Base-by-base conservation (phyloP, 805 yeast species). In the Candida sakaeoensis region DNA sequence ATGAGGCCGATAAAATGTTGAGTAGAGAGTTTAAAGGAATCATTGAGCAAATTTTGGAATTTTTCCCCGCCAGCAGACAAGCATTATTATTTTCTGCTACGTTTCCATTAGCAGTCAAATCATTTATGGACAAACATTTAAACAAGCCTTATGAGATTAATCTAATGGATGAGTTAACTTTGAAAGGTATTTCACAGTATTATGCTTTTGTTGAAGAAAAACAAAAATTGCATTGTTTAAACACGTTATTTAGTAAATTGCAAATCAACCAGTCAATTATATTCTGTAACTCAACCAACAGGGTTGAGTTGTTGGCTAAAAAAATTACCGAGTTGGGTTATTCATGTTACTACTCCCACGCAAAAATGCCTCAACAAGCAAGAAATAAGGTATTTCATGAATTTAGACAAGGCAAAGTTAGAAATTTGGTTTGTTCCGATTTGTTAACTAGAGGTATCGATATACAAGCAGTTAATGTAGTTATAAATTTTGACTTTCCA, bases 361-460 rank as follows among this genome's bases (percentile, higher is more conserved):
- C 99, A 8, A 85, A 81, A 63, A 93, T 93, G 99, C 91, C 95
- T 28, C 98, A 93, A 70, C 83, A 82, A 47, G 95, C 95, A 39
- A 85, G 99, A 76, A 93, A 93, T 70, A 87, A 89, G 60, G 99
- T 93, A 5, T 93, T 93, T 79, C 99, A 93, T 61, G 98, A 93
- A 65, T 93, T 93, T 65, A 85, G 99, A 74, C 95, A 88, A 61
- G 99, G 99, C 36, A 89, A 87, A 62, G 96, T 93, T 58, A 84
- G 99, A 70, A 93, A 93, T 58, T 75, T 93, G 56, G 99, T 93
- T 29, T 93, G 99, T 68, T 86, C 98, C 1, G 99, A 93, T 69
- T 74, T 93, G 47, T 77, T 93, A 48, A 91, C 98, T 22, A 85
- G 98, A 75, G 98, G 99, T 77, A 93, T 93, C 55, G 99, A 93